Base-by-base conservation (phyloP, 1,284 basidiomycete genomes). In the Pseudozyma tsukubaensis region DNA sequence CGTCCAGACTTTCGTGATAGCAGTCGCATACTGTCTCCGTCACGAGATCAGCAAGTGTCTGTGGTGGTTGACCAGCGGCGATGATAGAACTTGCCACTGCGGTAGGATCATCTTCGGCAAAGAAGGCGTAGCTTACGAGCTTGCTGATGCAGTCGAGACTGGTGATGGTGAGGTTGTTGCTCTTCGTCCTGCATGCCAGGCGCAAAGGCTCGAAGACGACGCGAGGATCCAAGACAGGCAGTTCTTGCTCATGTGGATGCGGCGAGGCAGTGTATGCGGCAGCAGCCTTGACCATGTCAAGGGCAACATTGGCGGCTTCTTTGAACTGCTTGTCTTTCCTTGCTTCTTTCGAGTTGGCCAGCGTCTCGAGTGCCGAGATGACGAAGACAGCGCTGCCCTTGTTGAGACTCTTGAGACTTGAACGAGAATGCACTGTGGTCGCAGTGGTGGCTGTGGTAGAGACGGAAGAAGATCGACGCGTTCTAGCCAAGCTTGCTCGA, bases 61-160 rank as follows among this genome's bases (percentile, higher is more conserved):
- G 66, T 14, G 55, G 71, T 11, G 69, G 62, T 45, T 72, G 69
- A 11, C 60, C 67, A 13, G 59, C 53, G 19, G 59, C 63, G 18
- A 59, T 59, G 58, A 59, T 50, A 36, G 63, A 62, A 34, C 50
- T 59, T n/a, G 65, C 57, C 0, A 60, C 50, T 9, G 45, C 55
- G 0, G 47, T 35, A 1, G 70, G 66, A n/a, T 78, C 76, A 50
- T 83, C 81, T 55, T 83, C 81, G 29, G 81, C 83, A 44, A 84
- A 84, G 66, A 84, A 84, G 36, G 77, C 76, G 51, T 83, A 84
- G 64, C 75, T 79, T 59, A 84, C 82, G 18, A 84, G 72, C 62
- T 84, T 84, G 56, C 81, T 73, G 44, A 84, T 79, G 72, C 83
- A 84, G 58, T 84, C 83, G 29, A 84, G 66, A 44, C 77, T 69